A percentile compares a stretch with the other conserved stretches of the same genome.
Evolutionary conservation across 371 early-diverging fungal species (phyloP).

Genomic region (Haplosporangium sp.): DNA sequence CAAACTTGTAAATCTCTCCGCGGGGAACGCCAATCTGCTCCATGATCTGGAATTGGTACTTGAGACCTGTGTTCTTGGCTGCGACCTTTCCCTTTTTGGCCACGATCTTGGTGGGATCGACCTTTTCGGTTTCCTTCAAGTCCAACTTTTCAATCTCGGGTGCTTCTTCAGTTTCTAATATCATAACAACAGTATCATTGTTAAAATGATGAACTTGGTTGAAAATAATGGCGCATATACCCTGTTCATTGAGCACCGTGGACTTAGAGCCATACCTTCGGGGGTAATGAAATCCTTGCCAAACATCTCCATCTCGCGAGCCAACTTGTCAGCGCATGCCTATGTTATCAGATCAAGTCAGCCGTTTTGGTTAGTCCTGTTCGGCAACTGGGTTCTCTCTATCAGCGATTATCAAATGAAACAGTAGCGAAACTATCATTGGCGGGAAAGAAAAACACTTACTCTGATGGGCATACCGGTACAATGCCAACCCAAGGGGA

Average conservation of each 20-base stretch:
- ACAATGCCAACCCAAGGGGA: conserved; percentile 99
- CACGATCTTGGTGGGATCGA: conserved; percentile 73
- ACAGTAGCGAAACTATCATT: not conserved
- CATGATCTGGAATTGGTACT: conserved; percentile 98
- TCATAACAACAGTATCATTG: not conserved
- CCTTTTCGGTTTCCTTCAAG: conserved; percentile 57
- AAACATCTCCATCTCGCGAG: conserved; percentile 94
- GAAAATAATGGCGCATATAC: no score
- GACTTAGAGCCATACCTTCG: conserved; percentile 25
- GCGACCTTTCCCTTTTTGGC: conserved; percentile 89
- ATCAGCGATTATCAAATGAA: no score
- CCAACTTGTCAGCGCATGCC: conserved; percentile 99
- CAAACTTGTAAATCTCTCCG: conserved; percentile 94
- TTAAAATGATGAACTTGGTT: not conserved
- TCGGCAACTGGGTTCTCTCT: no score
- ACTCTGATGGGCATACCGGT: conserved; percentile 99
- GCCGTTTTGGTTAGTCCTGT: no score
- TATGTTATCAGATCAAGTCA: conserved; percentile 23
- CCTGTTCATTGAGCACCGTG: no score
- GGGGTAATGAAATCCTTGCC: conserved; percentile 85
- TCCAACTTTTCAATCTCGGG: conserved; percentile 60
- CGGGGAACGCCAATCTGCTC: conserved; percentile 89
- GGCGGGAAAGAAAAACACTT: conserved; percentile 11
- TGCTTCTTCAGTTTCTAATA: conserved; percentile 57
- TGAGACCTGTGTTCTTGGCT: conserved; percentile 87